Evolutionary conservation across 1,284 basidiomycete species (phyloP).

Genomic region (Vanrija sp.): DNA sequence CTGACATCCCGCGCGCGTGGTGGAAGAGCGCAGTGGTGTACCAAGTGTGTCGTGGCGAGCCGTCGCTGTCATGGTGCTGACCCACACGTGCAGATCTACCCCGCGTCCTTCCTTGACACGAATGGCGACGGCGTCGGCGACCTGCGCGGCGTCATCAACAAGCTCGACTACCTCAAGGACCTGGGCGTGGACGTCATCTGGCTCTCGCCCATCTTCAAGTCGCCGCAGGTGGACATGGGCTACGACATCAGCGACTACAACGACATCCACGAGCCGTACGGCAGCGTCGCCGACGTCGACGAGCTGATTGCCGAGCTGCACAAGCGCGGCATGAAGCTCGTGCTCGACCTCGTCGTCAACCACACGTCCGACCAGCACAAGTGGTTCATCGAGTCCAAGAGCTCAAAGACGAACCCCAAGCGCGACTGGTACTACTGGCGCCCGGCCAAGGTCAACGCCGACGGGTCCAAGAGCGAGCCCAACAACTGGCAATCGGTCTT

Average conservation of each 20-base stretch:
- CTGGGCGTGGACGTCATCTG: constrained; percentile 53
- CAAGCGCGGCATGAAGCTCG: constrained; percentile 47
- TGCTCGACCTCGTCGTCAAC: constrained; percentile 53
- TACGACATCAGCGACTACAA: constrained; percentile 49
- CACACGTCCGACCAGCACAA: constrained; percentile 46
- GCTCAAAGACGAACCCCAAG: constrained; percentile 47
- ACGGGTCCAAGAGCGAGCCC: constrained; percentile 41
- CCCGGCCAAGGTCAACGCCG: constrained; percentile 33
- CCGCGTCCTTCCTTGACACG: constrained; percentile 27
- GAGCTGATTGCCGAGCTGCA: constrained; percentile 44
- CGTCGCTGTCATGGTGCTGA: too few relatives aligned
- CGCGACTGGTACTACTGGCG: constrained; percentile 53
- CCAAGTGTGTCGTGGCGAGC: too few relatives aligned
- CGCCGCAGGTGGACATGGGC: constrained; percentile 42
- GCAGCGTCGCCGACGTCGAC: constrained; percentile 50
- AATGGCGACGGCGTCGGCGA: constrained; percentile 48
- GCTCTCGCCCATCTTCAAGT: constrained; percentile 40
- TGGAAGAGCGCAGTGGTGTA: constrained; percentile 42
- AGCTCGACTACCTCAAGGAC: constrained; percentile 51
- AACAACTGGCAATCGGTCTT: constrained; percentile 53
- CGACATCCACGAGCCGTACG: constrained; percentile 49
- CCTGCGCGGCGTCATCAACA: constrained; percentile 48
- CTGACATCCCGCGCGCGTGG: constrained; percentile 25
- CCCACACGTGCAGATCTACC: background rate
- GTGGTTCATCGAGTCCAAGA: constrained; percentile 36